These are phyloP conservation scores for Eimeria brunetti DNA, from an alignment of 169 alveolate species.

Conservation along the genomic window DNA sequence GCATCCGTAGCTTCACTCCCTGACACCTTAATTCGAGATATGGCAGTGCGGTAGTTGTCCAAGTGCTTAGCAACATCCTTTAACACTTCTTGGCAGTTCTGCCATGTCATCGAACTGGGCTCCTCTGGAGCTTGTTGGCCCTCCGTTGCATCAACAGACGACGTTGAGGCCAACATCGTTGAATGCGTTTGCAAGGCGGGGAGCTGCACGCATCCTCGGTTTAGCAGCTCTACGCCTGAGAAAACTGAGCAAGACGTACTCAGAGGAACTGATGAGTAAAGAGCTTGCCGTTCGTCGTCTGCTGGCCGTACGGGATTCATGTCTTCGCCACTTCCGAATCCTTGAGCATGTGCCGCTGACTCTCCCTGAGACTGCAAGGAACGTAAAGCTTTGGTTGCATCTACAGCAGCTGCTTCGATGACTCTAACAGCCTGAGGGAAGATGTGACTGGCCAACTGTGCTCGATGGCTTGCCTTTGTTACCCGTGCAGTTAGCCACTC, in stretches of 20 bases:
- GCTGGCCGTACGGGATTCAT: background rate
- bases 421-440: slow-evolving; percentile 43
- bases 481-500: background rate
- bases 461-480: background rate
- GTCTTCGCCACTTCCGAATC: background rate
- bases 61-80: background rate
- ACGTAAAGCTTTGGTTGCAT: background rate
- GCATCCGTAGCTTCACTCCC: slow-evolving; percentile 3
- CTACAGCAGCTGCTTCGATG: slow-evolving; percentile 49
- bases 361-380: background rate
- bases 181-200: slow-evolving; percentile 32
- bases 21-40: slow-evolving; percentile 5
- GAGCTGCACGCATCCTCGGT: slow-evolving; percentile 49
- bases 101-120: slow-evolving; percentile 39
- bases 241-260: slow-evolving; percentile 11
- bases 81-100: background rate
- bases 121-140: background rate
- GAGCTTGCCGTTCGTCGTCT: background rate
- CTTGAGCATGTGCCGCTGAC: background rate
- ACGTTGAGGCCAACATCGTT: background rate
- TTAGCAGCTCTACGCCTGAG: slow-evolving; percentile 62
- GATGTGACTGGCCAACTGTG: background rate
- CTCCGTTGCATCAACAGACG: background rate
- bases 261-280: slow-evolving; percentile 25
- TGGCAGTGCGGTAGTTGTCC: slow-evolving; percentile 16